Evolutionary conservation across 257 asterid species (phyloP).

Genomic region (Solanum piurae): DNA sequence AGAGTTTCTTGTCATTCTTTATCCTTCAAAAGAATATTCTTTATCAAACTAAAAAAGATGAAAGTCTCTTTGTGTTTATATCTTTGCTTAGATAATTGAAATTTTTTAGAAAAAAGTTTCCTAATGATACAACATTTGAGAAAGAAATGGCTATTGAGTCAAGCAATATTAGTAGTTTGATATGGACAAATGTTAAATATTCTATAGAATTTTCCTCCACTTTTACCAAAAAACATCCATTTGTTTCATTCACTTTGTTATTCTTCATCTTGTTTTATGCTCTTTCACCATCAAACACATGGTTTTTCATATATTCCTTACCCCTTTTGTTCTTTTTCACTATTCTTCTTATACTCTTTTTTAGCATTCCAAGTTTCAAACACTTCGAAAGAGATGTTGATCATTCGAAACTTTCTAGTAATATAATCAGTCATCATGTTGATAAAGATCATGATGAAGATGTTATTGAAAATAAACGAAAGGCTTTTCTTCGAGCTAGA

Average conservation of each 20-base stretch:
- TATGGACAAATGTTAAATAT: constrained; percentile 19
- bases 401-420: neutral
- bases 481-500: constrained; percentile 33
- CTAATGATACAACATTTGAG: neutral
- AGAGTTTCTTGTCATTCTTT: neutral
- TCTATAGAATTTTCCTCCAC: constrained; percentile 17
- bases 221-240: constrained; percentile 28
- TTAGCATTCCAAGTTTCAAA: constrained; percentile 2
- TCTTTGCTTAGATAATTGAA: neutral
- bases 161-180: constrained; percentile 27
- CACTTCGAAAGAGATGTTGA: neutral
- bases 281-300: constrained; percentile 37
- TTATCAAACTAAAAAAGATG: neutral
- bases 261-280: constrained; percentile 29
- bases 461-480: constrained; percentile 1
- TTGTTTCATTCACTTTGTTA: constrained; percentile 21
- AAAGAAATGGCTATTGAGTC: constrained; percentile 39
- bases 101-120: neutral
- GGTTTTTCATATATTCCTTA: constrained; percentile 39
- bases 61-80: neutral
- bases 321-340: constrained; percentile 20
- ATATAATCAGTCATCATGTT: neutral
- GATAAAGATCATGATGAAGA: neutral
- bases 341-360: constrained; percentile 10
- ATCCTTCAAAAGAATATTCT: neutral